phyloP scores from a whole-genome alignment of 768 basidiomycete genomes.

The Lentinus tigrinus region DNA sequence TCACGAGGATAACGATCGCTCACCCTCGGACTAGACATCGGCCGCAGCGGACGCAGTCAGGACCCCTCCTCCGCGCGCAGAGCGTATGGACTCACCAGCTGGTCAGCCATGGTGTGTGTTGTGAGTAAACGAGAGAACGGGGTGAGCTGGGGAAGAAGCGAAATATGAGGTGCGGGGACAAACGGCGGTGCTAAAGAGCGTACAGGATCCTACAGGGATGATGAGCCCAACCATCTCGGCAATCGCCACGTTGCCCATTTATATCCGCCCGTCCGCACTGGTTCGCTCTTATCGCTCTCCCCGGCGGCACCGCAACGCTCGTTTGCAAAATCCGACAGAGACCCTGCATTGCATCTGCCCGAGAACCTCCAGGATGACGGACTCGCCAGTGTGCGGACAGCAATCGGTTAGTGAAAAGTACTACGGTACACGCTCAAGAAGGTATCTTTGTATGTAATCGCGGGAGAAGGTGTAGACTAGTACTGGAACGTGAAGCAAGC shows the following conservation, averaged over 20 bases:
- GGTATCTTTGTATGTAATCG: background rate
- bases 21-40: conserved; percentile 25
- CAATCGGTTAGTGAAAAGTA: background rate
- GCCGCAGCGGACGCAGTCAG: background rate
- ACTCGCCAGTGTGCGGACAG: background rate
- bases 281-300: conserved; percentile 10
- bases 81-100: conserved; percentile 40
- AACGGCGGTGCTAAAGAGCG: conserved; percentile 13
- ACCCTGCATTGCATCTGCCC: background rate
- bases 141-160: background rate
- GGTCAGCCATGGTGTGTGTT: conserved; percentile 46
- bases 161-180: conserved; percentile 16
- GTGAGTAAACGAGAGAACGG: conserved; percentile 9
- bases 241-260: conserved; percentile 23
- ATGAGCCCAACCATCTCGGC: conserved; percentile 26
- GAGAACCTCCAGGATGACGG: background rate
- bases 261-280: conserved; percentile 4
- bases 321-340: background rate
- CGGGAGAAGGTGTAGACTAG: background rate
- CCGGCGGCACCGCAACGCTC: background rate
- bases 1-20: conserved; percentile 15
- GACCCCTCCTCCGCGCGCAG: background rate
- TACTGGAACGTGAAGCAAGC: too few relatives aligned
- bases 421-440: background rate
- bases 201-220: conserved; percentile 1